Base-by-base conservation (phyloP, 2,329 filamentous ascomycete species). In the Calonectria leucothoes region DNA sequence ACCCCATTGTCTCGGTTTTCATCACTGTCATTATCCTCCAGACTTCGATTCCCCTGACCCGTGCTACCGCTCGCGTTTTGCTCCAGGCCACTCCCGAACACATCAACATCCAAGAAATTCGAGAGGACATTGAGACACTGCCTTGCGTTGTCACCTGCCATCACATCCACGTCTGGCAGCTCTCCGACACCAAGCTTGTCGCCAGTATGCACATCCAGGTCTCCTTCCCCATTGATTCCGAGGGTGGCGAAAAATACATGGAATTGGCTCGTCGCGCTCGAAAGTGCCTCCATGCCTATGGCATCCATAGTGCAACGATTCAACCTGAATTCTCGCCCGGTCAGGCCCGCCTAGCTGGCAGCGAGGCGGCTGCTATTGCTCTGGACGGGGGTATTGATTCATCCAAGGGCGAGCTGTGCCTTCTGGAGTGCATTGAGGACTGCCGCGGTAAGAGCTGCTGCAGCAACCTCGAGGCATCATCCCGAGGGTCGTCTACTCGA, bases 101-200 rank as follows among this genome's bases (percentile, higher is more conserved):
- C 68, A 93, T 99, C 79, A 93, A 93, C 78, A 91, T 98, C 70
- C 93, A 96, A 76, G 94, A 98, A 73, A 96, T 99, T 84, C 94
- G 95, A 77, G 93, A 96, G 77, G 97, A 99, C 82, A 98, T 99
- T 68, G 91, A 96, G 82, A 87, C 91, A 20, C 91, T 99, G 7
- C 93, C 94, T 0, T 96, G 96, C 51, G 94, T 99, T 61, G 88
- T 97, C 74, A 95, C 94, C 82, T 98, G 95, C 82, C 97, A 99
- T 85, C 96, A 99, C 83, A 90, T 99, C 27, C 97, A 99, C 83
- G 95, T 99, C 75, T 99, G 97, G 97, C 96, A 98, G 84, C 90
- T 99, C 39, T 98, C 94, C 20, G 96, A 98, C 82, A 97, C 95
- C 66, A 98, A 98, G 87, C 89, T 98, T 39, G 94, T 99, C 45